Conservation (phyloP, 2,329 filamentous ascomycete species). For the Ophiostoma australiae region DNA sequence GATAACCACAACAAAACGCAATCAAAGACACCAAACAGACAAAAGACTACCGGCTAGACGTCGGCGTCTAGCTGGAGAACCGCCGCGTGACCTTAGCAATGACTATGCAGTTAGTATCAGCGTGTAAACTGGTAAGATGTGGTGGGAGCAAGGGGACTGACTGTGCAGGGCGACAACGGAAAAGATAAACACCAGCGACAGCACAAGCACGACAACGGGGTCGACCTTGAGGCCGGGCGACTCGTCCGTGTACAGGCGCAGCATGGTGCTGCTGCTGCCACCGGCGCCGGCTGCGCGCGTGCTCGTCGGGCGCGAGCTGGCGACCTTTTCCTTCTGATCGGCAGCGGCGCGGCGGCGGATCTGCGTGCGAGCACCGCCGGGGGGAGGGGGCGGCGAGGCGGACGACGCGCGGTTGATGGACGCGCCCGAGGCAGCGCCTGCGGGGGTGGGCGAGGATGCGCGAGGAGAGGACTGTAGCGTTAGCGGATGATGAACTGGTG, state of each 20-base stretch:
- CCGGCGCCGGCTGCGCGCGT: constrained; percentile 91
- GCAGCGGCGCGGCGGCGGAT: constrained; percentile 93
- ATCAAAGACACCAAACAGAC: neutral
- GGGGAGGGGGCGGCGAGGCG: constrained; percentile 81
- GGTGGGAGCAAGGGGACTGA: constrained; percentile 47
- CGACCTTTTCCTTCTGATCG: constrained; percentile 94
- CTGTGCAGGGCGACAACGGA: constrained; percentile 95
- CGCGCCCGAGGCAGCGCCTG: constrained; percentile 58
- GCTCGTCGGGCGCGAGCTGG: constrained; percentile 87
- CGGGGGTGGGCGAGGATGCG: constrained; percentile 50
- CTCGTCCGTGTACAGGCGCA: constrained; percentile 96
- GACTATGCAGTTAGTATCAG: constrained; percentile 23
- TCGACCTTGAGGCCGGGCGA: constrained; percentile 96
- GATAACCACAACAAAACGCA: neutral
- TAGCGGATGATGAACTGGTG: neutral
- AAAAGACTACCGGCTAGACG: neutral
- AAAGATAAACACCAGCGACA: constrained; percentile 98
- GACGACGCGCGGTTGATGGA: constrained; percentile 68
- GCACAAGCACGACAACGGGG: constrained; percentile 91
- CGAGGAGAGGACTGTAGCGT: constrained; percentile 52
- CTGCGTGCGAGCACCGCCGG: constrained; percentile 89
- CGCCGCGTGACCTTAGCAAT: constrained; percentile 31
- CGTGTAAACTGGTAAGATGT: neutral
- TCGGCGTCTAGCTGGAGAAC: constrained; percentile 31
- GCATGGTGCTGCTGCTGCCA: constrained; percentile 95